These are phyloP conservation scores for Lasiodiplodia theobromae DNA, from an alignment of 2,329 filamentous ascomycete species.

Conservation along the genomic window DNA sequence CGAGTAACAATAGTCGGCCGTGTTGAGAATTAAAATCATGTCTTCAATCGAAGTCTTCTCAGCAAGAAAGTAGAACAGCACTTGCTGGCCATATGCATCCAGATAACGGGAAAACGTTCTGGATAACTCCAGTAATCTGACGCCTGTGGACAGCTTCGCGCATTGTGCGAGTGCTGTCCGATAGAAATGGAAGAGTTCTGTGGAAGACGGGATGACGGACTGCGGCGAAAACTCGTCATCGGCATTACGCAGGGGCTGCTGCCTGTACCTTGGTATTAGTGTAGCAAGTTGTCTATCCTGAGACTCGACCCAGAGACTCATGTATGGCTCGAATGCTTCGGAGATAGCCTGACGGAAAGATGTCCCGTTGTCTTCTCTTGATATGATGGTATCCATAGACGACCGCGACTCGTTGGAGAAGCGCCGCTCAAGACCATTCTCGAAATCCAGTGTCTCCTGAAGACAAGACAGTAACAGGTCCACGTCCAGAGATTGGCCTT, in stretches of 20 bases:
- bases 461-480: slow-evolving; percentile 86
- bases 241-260: slow-evolving; percentile 76
- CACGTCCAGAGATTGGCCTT: slow-evolving; percentile 81
- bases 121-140: slow-evolving; percentile 82
- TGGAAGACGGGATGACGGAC: slow-evolving; percentile 89
- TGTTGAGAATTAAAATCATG: slow-evolving; percentile 87
- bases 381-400: slow-evolving; percentile 89
- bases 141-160: slow-evolving; percentile 92
- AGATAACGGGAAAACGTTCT: slow-evolving; percentile 90
- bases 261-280: slow-evolving; percentile 87
- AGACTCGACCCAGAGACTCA: slow-evolving; percentile 96
- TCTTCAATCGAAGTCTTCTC: slow-evolving; percentile 74
- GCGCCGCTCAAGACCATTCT: slow-evolving; percentile 85
- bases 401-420: slow-evolving; percentile 76
- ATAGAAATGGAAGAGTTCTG: slow-evolving; percentile 97
- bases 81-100: slow-evolving; percentile 93
- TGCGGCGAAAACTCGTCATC: slow-evolving; percentile 94
- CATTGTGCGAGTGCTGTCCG: slow-evolving; percentile 92
- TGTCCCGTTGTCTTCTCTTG: slow-evolving; percentile 75
- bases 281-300: slow-evolving; percentile 86
- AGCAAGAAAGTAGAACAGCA: slow-evolving; percentile 76
- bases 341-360: slow-evolving; percentile 92
- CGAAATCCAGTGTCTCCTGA: slow-evolving; percentile 96
- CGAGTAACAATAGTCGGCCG: slow-evolving; percentile 94
- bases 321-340: slow-evolving; percentile 94